phyloP scores from a whole-genome alignment of 805 yeast species.

The Candida gorgasii region DNA sequence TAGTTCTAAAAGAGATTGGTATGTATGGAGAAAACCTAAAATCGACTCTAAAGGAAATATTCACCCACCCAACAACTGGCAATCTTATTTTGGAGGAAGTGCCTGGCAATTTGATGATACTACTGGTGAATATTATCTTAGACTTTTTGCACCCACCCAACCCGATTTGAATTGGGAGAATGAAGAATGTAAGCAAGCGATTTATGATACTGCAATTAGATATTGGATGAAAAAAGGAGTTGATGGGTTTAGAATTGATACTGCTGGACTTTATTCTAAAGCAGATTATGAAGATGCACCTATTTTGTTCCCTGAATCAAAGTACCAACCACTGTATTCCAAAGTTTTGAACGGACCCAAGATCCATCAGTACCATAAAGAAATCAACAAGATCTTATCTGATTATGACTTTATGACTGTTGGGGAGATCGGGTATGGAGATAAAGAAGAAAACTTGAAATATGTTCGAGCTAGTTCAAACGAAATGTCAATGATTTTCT shows the following conservation, averaged over 20 bases:
- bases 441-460: constrained; percentile 42
- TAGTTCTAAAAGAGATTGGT: constrained; percentile 62
- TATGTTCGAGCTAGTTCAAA: constrained; percentile 41
- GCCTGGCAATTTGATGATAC: constrained; percentile 59
- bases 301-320: constrained; percentile 38
- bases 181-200: constrained; percentile 34
- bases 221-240: constrained; percentile 59
- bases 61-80: constrained; percentile 60
- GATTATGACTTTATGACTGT: constrained; percentile 57
- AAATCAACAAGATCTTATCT: constrained; percentile 44
- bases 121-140: constrained; percentile 58
- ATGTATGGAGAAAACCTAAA: constrained; percentile 54
- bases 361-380: constrained; percentile 59
- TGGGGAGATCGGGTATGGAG: constrained; percentile 54
- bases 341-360: constrained; percentile 50
- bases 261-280: constrained; percentile 55
- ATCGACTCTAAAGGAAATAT: constrained; percentile 50
- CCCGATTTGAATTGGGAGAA: constrained; percentile 68
- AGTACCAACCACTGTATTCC: constrained; percentile 40
- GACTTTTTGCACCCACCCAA: constrained; percentile 53
- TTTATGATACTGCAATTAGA: constrained; percentile 48
- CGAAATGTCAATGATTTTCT: constrained; percentile 40
- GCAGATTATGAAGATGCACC: constrained; percentile 51
- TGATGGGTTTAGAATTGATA: constrained; percentile 61
- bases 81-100: constrained; percentile 50